Base-by-base conservation (phyloP, 2,329 filamentous ascomycete genomes). In the Colletotrichum eremochloae region DNA sequence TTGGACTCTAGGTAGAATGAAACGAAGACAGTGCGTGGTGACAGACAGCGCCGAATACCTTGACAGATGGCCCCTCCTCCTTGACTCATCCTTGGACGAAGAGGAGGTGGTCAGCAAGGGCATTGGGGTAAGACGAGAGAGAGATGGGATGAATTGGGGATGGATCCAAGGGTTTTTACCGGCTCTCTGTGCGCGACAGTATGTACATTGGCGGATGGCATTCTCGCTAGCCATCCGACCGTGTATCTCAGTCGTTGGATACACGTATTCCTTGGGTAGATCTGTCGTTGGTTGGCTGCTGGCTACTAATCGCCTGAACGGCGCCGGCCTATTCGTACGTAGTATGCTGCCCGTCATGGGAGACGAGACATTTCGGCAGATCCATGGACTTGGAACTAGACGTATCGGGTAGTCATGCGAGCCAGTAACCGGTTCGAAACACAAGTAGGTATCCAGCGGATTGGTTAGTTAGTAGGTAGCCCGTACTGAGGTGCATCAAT, bases 21-120 rank as follows among this genome's bases (percentile, higher is more conserved):
- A 20, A 29, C 14, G 24, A 38, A 31, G 48, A 36, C 33, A 5
- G 33, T 36, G 33, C 33, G 33, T 5, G 5, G 33, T 36, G 33
- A 55, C 36, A 29, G 24, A 24, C 24, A 24, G 24, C 24, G 24
- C 24, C 24, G 24, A 24, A 24, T 24, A 24, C 24, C 24, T 24
- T 24, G 24, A 24, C 24, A 24, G 24, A 24, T 24, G 24, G n/a
- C n/a, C n/a, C n/a, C n/a, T n/a, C n/a, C n/a, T n/a, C n/a, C n/a
- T n/a, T n/a, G n/a, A n/a, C n/a, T n/a, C 46, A 61, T 69, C 14
- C 53, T 72, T n/a, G 69, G 46, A 63, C 61, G 60, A 65, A 56
- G 36, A 60, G 60, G 68, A 64, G 53, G 65, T 53, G 69, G 66
- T 64, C 69, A 72, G 60, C 60, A 24, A 24, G 24, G 24, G 24